Base-by-base conservation (phyloP, 2,329 filamentous ascomycete genomes). In the Scedosporium aurantiacum region DNA sequence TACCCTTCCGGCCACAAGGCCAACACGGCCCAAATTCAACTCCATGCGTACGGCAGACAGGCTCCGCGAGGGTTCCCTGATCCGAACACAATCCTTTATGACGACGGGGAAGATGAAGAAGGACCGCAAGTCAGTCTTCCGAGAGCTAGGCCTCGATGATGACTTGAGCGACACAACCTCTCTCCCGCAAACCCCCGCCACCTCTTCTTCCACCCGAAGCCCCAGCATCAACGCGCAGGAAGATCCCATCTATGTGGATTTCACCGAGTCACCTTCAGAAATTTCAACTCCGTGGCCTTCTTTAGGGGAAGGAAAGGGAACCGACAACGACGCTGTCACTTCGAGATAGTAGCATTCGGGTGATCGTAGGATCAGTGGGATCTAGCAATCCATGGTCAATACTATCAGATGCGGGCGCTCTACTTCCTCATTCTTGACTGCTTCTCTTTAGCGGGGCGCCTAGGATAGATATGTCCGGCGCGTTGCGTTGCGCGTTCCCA, bases 111-210 rank as follows among this genome's bases (percentile, higher is more conserved):
- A 76, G 62, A 76, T 81, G 57, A 73, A 71, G 63, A 82, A 80
- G 67, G 78, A 75, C 50, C 75, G 80, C 57, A 77, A 72, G 65
- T 82, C 80, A 23, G 71, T 82, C 62, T 83, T 83, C 65, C 80
- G 73, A 66, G 80, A 83, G 68, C 68, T 78, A 47, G 80, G 79
- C 4, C 66, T 82, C 21, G 70, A 74, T 57, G 72, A 75, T 50
- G 74, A 69, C n/a, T 66, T 68, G 41, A 65, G 60, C 61, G 54
- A 57, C 47, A 12, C 58, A 21, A 52, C 23, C 18, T 60, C 58
- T 21, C 10, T 43, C 25, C 10, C 58, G 6, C 43, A 50, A 32
- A 54, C 58, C 16, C 55, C 55, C n/a, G 8, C 32, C n/a, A 5
- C 27, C 32, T 10, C 14, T 10, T 47, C 58, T 54, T 40, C 54